Base-by-base conservation (phyloP, 2,329 filamentous ascomycete genomes). In the Coccinonectria pachysandricola region DNA sequence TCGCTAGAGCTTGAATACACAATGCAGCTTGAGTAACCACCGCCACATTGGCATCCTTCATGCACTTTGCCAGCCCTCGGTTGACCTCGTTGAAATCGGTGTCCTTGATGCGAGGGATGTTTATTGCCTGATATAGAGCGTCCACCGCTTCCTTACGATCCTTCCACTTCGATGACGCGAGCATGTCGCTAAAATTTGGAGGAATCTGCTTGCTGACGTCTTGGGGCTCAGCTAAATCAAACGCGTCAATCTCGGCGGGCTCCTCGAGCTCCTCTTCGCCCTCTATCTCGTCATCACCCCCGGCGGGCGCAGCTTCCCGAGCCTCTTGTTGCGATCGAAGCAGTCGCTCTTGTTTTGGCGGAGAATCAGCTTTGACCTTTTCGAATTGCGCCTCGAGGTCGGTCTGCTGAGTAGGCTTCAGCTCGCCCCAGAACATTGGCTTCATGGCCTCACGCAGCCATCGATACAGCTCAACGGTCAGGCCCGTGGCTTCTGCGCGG, bases 401-500 rank as follows among this genome's bases (percentile, higher is more conserved):
- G 35, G 79, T 75, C 54, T 98, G 91, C 50, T 98, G 91, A 1
- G 93, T 88, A 1, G 88, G 81, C 53, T 98, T 98, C 35, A 98
- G 58, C 32, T 98, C 91, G 22, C 71, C 75, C 87, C 91, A 98
- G 53, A 98, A 96, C 57, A 96, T 79, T 19, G 88, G 85, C 53
- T 98, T 98, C 77, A 98, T 95, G 8, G 88, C 88, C 39, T 98
- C 91, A 41, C 88, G 81, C 17, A 98, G 66, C 91, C 92, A 98
- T 56, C 91, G 70, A 57, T 98, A 98, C 31, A 98, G 73, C 51
- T 98, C 92, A 24, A 95, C 84, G 0, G 88, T 81, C 31, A 98
- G 64, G 43, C 80, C 86, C 23, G 91, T 91, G 15, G 87, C 86
- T 53, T 95, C 91, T 4, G 87, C 86, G 56, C 91, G 79, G 10